These are phyloP conservation scores for Lentinus brumalis DNA, from an alignment of 768 basidiomycete species.

Conservation along the genomic window DNA sequence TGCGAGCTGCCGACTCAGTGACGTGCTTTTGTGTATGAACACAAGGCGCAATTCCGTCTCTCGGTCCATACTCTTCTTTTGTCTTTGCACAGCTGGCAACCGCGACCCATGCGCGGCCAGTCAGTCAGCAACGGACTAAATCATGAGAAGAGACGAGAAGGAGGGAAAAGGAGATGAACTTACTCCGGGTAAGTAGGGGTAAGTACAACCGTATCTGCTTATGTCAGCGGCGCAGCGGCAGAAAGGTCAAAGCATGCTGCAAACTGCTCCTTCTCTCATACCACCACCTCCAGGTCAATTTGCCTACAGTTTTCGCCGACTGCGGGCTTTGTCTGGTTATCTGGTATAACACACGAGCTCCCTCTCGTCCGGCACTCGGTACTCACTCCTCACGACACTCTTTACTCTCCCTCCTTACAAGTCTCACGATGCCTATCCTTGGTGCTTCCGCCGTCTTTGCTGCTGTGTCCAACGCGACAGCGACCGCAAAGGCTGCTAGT, in stretches of 20 bases:
- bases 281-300: slow-evolving; percentile 5
- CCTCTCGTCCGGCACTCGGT: not conserved
- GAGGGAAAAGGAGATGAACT: no score
- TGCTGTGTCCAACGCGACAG: not conserved
- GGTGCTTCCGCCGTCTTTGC: slow-evolving; percentile 2
- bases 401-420: slow-evolving; percentile 8
- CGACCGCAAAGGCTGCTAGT: not conserved
- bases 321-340: slow-evolving; percentile 5
- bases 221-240: not conserved
- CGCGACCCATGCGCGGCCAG: no score
- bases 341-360: not conserved
- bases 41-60: no score
- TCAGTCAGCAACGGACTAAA: no score
- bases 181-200: no score
- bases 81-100: no score
- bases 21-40: no score
- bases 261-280: slow-evolving; percentile 2
- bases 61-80: no score
- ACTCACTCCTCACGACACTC: not conserved
- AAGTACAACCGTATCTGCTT: no score
- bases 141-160: no score
- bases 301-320: slow-evolving; percentile 2
- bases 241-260: slow-evolving; percentile 2
- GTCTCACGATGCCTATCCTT: slow-evolving; percentile 12
- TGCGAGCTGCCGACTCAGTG: no score